Evolutionary conservation across 352 stramenopile genomes (phyloP).

Genomic region (Globisporangium solare): DNA sequence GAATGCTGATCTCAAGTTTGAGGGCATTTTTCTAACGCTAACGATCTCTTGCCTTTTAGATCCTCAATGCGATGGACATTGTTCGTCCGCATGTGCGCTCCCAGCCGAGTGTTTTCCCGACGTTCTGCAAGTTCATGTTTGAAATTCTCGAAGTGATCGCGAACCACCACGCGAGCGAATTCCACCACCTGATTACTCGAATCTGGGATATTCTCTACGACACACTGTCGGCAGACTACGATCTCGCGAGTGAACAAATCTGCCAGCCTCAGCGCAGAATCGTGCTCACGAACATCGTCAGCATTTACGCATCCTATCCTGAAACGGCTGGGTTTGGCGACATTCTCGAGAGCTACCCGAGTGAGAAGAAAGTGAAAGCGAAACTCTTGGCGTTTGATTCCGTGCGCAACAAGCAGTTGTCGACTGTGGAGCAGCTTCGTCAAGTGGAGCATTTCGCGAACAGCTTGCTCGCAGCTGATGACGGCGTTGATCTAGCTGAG

Average conservation of each 20-base stretch:
- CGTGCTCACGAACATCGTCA: constrained; percentile 38
- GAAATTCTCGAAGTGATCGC: constrained; percentile 63
- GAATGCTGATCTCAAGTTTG: too few species aligned
- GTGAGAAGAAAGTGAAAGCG: constrained; percentile 19
- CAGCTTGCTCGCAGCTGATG: constrained; percentile 3
- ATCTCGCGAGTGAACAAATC: constrained; percentile 26
- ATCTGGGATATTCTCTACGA: constrained; percentile 51
- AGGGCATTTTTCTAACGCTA: background rate
- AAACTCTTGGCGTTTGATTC: constrained; percentile 27
- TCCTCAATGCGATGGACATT: constrained; percentile 60
- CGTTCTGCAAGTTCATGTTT: constrained; percentile 55
- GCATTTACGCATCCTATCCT: constrained; percentile 43
- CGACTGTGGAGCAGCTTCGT: constrained; percentile 43
- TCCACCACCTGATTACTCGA: constrained; percentile 50
- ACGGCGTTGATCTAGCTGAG: background rate
- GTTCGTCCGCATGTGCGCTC: constrained; percentile 32
- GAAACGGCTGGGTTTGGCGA: constrained; percentile 40
- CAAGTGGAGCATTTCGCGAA: constrained; percentile 48
- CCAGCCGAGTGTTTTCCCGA: constrained; percentile 23
- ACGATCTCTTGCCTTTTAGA: constrained; percentile 18
- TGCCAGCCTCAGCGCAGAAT: constrained; percentile 32
- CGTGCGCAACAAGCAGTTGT: constrained; percentile 34
- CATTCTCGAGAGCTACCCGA: constrained; percentile 33
- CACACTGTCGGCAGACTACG: constrained; percentile 31
- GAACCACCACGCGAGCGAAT: constrained; percentile 60